Evolutionary conservation across 1,284 basidiomycete genomes (phyloP), one percentile per base, ranked within the genome.

Genomic region (Ustilago trichophora): DNA sequence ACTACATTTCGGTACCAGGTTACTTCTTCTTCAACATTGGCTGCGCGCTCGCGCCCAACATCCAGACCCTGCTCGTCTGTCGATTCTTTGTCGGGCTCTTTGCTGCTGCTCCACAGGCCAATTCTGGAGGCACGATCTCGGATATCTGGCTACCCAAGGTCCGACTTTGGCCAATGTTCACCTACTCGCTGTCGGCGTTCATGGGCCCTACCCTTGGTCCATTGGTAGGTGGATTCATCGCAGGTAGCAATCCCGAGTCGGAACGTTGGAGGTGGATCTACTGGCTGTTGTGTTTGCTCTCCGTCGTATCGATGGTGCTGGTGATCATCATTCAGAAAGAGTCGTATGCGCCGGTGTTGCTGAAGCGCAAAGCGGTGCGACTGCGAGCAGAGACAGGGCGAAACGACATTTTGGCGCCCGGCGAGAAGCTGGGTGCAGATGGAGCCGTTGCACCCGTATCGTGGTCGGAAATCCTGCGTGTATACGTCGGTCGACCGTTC

Each of bases 1-100:
- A 70, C 47, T 43, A 73, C 37, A 37, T 64, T 19, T 63, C 69
- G 8, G 53, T 64, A 2, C 56, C 64, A 2, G 41, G 67, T 37
- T 69, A 57, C 46, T 55, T 60, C 21, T 52, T 69, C 31, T 75
- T 72, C 48, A 65, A 66, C 47, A 57, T 75, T 24, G 70, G 66
- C 3, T 68, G 70, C 24, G 72, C 69, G 6, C 34, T 70, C 6
- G 55, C 65, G 18, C 44, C 53, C 32, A 70, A 75, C 35, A 33
- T 66, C 19, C 45, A 37, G 11, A 73, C 66, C 0, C 40, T 75
- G 8, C 47, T 75, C 13, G 57, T 70, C n/a, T 50, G 49, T 22
- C 64, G 72, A 3, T 60, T 73, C 26, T 50, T 74, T 33, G 59
- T 57, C n/a, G 69, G 69, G 7, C 44, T 74, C 31, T 68, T 70